Evolutionary conservation across 495 filamentous ascomycete species (phyloP), one percentile per base, ranked within the genome.

Genomic region (Penicillium crystallinum): DNA sequence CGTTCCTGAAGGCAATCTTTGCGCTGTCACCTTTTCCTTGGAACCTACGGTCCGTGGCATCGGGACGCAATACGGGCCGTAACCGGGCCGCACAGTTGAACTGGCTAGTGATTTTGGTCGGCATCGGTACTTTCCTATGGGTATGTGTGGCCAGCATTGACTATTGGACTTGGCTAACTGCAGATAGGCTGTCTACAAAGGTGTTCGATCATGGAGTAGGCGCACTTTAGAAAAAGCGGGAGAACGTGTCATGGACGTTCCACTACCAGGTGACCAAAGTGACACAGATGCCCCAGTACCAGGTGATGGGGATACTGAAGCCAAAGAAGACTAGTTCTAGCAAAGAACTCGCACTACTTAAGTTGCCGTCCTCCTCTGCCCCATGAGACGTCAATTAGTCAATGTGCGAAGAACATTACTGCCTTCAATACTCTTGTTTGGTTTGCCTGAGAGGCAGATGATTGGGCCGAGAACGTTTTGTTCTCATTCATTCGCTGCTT

Each of bases 321-420:
- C 30, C 36, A 53, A 36, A 15, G 10, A 17, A 36, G 22, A 55
- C 31, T 45, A 39, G 41, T 25, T 30, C 58, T 18, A 46, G 51
- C 23, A 37, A 42, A 22, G 27, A 41, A 36, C 21, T 62, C 67
- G 89, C 89, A 91, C 87, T 85, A 87, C 84, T 85, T 95, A 82
- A 96, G 91, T 91, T 95, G 86, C 76, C 90, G 88, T 81, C 74
- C 63, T 74, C 76, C 72, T 79, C 58, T 50, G 48, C 48, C 74
- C 85, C 76, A 83, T 92, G 83, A 78, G 74, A 81, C 90, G 88
- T 79, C 83, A 81, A 90, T 92, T 80, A 90, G 91, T 95, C 90
- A 87, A 79, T 83, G 84, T 93, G 90, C 91, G 88, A 76, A 96
- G 77, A 96, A 77, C 55, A 68, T 88, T 53, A 50, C 68, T 68